These are phyloP conservation scores for Gaeumannomyces tritici DNA, from an alignment of 2,329 filamentous ascomycete genomes.

Conservation along the genomic window DNA sequence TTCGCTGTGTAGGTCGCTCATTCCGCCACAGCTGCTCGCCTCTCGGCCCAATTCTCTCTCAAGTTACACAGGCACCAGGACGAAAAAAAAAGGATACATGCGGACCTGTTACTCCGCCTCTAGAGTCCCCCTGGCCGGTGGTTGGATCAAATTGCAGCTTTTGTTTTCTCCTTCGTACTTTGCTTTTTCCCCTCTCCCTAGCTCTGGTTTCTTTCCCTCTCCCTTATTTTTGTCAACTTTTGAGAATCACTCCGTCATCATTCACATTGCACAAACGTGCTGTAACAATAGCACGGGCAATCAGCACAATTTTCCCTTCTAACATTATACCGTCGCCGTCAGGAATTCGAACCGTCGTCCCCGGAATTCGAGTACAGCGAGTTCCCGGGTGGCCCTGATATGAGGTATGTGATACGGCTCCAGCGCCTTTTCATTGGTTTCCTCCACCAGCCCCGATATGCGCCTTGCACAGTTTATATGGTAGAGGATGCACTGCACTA, in stretches of 20 bases:
- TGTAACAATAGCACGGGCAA: background rate
- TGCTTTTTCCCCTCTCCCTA: background rate
- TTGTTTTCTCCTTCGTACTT: background rate
- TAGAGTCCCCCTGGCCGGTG: background rate
- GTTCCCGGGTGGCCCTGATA: conserved; percentile 37
- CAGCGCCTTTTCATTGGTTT: background rate
- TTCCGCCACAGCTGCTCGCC: conserved; percentile 1
- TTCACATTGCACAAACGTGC: background rate
- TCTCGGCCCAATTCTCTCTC: background rate
- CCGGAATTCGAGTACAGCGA: conserved; percentile 45
- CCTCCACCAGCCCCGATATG: background rate
- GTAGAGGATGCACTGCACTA: background rate
- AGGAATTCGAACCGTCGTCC: conserved; percentile 48
- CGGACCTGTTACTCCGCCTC: too few species aligned
- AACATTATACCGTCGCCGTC: conserved; percentile 17
- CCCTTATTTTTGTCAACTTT: background rate
- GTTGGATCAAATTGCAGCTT: background rate
- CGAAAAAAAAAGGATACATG: background rate
- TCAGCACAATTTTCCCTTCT: background rate
- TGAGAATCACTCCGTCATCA: background rate
- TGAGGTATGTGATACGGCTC: conserved; percentile 35
- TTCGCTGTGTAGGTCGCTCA: conserved; percentile 1
- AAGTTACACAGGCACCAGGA: background rate
- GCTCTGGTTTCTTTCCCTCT: background rate
- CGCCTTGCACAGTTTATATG: background rate